phyloP scores from a whole-genome alignment of 345 rosid species.

The Citrus sinensis region DNA sequence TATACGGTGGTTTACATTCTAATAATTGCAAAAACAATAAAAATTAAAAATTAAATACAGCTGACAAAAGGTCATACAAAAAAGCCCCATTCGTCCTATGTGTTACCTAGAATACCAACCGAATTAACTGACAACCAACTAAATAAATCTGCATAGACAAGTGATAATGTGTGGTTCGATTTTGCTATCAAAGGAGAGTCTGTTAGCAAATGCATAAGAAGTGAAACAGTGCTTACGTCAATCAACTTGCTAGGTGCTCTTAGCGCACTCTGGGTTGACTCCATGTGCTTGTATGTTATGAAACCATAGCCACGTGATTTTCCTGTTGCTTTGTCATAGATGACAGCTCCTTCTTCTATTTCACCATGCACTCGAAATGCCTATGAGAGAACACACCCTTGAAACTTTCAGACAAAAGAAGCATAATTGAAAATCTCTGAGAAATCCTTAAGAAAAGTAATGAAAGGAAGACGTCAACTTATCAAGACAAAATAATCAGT shows the following conservation, averaged over 20 bases:
- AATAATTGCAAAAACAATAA: neutral
- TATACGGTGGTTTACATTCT: neutral
- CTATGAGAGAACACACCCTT: slow-evolving; percentile 28
- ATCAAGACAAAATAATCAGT: neutral
- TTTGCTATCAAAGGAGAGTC: neutral
- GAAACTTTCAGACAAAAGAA: slow-evolving; percentile 6
- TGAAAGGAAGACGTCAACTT: neutral
- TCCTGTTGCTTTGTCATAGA: slow-evolving; percentile 64
- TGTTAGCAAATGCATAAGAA: slow-evolving; percentile 11
- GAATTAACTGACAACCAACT: neutral
- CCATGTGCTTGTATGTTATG: slow-evolving; percentile 65
- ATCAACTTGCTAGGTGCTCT: slow-evolving; percentile 60
- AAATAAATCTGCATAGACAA: neutral
- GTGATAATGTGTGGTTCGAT: neutral
- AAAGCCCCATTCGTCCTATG: neutral
- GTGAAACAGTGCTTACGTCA: slow-evolving; percentile 40
- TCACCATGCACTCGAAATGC: slow-evolving; percentile 65
- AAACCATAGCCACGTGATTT: slow-evolving; percentile 81
- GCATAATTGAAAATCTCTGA: neutral
- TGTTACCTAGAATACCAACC: neutral
- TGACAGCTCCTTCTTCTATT: slow-evolving; percentile 74
- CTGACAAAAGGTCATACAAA: neutral
- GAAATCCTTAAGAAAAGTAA: neutral
- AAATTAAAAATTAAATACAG: neutral
- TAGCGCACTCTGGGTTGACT: slow-evolving; percentile 57